Evolutionary conservation across 305 asterid species (phyloP).

Genomic region (Fraxinus dipetala): DNA sequence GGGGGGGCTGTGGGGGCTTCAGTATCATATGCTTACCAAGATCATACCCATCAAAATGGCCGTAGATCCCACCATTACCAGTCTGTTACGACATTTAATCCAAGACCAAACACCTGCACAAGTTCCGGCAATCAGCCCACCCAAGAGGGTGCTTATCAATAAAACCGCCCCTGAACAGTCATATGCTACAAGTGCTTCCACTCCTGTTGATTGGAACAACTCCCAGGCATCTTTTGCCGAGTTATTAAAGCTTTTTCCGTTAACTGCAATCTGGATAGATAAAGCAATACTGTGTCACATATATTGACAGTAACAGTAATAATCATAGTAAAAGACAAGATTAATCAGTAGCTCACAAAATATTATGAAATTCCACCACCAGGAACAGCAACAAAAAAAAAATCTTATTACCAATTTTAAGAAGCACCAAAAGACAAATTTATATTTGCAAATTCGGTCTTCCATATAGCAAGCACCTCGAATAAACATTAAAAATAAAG

Average conservation of each 20-base stretch:
- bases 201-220: conserved; percentile 90
- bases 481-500: not conserved
- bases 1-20: not conserved
- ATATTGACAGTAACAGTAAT: not conserved
- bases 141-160: conserved; percentile 78
- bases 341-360: not conserved
- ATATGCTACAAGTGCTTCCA: conserved; percentile 87
- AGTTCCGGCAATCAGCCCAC: conserved; percentile 84
- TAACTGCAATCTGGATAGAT: conserved; percentile 68
- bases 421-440: not conserved
- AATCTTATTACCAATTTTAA: not conserved
- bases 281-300: not conserved
- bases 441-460: not conserved
- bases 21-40: conserved; percentile 44
- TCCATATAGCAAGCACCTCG: no score
- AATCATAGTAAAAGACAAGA: not conserved
- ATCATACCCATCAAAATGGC: conserved; percentile 97
- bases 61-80: conserved; percentile 86
- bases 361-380: not conserved
- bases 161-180: conserved; percentile 97
- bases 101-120: conserved; percentile 77
- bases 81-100: conserved; percentile 65
- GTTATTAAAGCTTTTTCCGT: conserved; percentile 87
- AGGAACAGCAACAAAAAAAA: not conserved
- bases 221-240: conserved; percentile 99